Base-by-base conservation (phyloP, 345 rosid species). In the Theobroma cacao region DNA sequence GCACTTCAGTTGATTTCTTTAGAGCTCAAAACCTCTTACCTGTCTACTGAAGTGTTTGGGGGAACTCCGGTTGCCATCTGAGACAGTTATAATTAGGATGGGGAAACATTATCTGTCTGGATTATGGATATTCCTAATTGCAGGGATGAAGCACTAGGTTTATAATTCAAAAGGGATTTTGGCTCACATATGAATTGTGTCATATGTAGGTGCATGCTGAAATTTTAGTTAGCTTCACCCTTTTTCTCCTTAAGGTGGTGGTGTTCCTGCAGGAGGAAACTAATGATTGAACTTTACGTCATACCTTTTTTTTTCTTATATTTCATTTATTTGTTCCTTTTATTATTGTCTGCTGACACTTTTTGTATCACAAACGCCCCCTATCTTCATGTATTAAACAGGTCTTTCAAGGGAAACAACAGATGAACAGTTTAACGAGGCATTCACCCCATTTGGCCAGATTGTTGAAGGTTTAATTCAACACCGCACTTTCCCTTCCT, bases 391-490 rank as follows among this genome's bases (percentile, higher is more conserved):
- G 7, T 20, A 20, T 62, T 12, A 47, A 75, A 3, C 45, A 62
- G 78, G 69, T 30, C 72, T 63, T 48, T 60, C 58, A 14, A 47
- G 43, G 20, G 78, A 28, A 48, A 75, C 60, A 18, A 45, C 60
- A 9, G 59, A 76, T 60, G 77, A 22, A 63, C 40, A 45, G 48
- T 34, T 76, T 31, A 48, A 45, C 15, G 72, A 76, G 48, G 43
- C 61, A 20, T 62, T 76, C 22, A 17, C 22, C 60, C 34, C 22
- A 3, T 41, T 73, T 56, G 64, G 61, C 64, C 62, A 31, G 13
- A 22, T 40, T 71, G 50, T 77, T 22, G 96, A 95, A 75, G 97
- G 97, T 91, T 80, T 41, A 33, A 31, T 38, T 38, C 33, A 30
- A 28, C 22, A 31, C 65, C 43, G 45, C 17, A 9, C 18, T 71